These are phyloP conservation scores for Thamnidium elegans DNA, from an alignment of 192 early-diverging fungal genomes.

Conservation along the genomic window DNA sequence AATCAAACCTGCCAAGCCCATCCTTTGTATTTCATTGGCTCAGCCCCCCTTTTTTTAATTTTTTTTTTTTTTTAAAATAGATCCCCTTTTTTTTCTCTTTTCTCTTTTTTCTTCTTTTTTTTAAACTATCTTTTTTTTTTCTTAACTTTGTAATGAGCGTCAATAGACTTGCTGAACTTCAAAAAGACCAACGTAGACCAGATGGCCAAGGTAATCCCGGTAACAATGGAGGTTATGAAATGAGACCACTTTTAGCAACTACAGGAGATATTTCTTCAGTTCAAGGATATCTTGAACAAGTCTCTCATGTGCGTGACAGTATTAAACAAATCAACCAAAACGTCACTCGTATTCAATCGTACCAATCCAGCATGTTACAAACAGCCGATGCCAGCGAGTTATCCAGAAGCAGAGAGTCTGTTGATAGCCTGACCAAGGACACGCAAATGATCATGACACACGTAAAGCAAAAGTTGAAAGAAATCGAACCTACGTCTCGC, in stretches of 20 bases:
- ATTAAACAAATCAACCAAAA: constrained; percentile 30
- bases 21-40: neutral
- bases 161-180: constrained; percentile 26
- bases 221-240: constrained; percentile 22
- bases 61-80: neutral
- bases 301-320: constrained; percentile 25
- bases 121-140: neutral
- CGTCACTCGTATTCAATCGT: constrained; percentile 16
- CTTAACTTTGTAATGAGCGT: constrained; percentile 19
- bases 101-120: neutral
- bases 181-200: neutral
- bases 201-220: neutral
- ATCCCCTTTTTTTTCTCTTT: neutral
- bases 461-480: constrained; percentile 33
- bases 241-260: constrained; percentile 36
- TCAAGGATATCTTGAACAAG: constrained; percentile 29
- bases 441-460: constrained; percentile 26
- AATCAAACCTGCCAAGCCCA: no score
- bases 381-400: constrained; percentile 31
- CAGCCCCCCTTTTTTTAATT: neutral
- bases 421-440: constrained; percentile 15
- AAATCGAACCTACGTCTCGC: constrained; percentile 28
- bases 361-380: constrained; percentile 29
- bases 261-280: constrained; percentile 16
- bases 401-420: neutral